Conservation (phyloP, 2,329 filamentous ascomycete genomes). For the Colletotrichum musae region DNA sequence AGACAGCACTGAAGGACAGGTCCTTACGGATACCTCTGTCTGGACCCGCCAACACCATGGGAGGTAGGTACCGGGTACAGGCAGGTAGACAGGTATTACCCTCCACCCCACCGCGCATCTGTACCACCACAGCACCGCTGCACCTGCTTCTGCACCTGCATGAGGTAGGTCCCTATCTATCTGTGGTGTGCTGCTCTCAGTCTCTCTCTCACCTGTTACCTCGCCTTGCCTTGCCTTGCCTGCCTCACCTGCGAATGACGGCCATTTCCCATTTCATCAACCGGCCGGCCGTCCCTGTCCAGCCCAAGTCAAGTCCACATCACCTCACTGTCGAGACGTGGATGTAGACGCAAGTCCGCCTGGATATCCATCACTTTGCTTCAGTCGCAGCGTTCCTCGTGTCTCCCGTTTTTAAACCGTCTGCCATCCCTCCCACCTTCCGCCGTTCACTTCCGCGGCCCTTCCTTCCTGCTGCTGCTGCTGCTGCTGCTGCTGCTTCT, state of each 20-base stretch:
- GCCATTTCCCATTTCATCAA: slow-evolving; percentile 19
- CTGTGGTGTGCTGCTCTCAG: too few species aligned
- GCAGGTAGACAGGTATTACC: neutral
- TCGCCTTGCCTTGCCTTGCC: neutral
- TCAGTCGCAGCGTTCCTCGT: neutral
- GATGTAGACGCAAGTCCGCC: too few species aligned
- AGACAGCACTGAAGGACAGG: neutral
- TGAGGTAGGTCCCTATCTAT: neutral
- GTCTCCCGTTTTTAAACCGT: slow-evolving; percentile 34
- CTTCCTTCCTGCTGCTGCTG: slow-evolving; percentile 9
- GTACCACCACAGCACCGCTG: slow-evolving; percentile 7
- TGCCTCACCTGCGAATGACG: slow-evolving; percentile 18
- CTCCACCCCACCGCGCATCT: neutral
- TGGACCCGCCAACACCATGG: too few species aligned
- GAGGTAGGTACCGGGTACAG: too few species aligned
- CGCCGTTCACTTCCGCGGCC: slow-evolving; percentile 2
- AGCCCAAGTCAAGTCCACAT: too few species aligned
- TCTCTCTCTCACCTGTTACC: neutral
- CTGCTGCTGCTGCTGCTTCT: slow-evolving; percentile 1
- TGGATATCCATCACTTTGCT: too few species aligned
- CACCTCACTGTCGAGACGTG: too few species aligned
- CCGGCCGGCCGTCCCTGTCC: slow-evolving; percentile 9
- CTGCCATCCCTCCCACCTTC: slow-evolving; percentile 22
- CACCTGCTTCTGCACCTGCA: slow-evolving; percentile 16
- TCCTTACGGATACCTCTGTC: too few species aligned